Percentiles rank a stretch among this genome's conserved stretches.
These are phyloP conservation scores for Sarcocystis neurona DNA, from an alignment of 169 alveolate species.

Conservation along the genomic window DNA sequence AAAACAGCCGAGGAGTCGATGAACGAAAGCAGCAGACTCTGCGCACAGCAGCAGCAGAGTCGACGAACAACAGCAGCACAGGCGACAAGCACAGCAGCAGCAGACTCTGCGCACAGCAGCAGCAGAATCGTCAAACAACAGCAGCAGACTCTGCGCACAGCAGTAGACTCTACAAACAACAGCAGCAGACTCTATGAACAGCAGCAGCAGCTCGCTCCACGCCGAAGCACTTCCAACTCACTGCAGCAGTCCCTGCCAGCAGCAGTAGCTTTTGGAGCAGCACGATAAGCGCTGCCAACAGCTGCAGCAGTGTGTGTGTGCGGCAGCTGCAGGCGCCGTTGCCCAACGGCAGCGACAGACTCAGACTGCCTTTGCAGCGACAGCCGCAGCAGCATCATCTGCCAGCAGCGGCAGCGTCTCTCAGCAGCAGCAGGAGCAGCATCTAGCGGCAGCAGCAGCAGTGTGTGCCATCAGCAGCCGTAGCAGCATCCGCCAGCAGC, in stretches of 20 bases:
- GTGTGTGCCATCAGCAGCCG: slow-evolving; percentile 28
- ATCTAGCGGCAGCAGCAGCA: slow-evolving; percentile 42
- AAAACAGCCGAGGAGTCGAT: slow-evolving; percentile 3
- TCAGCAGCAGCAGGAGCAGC: slow-evolving; percentile 28
- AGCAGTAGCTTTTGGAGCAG: slow-evolving; percentile 36
- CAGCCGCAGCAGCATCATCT: too few species aligned
- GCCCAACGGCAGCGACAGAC: too few species aligned
- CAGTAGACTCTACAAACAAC: neutral
- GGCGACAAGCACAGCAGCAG: neutral
- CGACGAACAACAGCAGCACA: neutral
- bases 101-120: neutral
- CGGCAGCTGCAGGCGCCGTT: too few species aligned
- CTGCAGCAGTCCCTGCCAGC: slow-evolving; percentile 20
- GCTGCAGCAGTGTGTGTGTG: slow-evolving; percentile 33
- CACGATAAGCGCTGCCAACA: neutral
- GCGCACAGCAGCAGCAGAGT: neutral
- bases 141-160: neutral
- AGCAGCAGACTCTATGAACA: slow-evolving; percentile 16
- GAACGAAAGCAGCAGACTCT: neutral
- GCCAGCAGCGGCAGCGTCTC: neutral
- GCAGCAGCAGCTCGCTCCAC: slow-evolving; percentile 43
- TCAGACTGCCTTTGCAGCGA: too few species aligned
- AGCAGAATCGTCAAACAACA: slow-evolving; percentile 30
- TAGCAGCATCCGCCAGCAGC: neutral
- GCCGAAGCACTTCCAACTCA: slow-evolving; percentile 24